Percentiles rank a stretch among this genome's conserved stretches.
These are phyloP conservation scores for Corymbia calophylla DNA, from an alignment of 441 rosid genomes.

Conservation along the genomic window DNA sequence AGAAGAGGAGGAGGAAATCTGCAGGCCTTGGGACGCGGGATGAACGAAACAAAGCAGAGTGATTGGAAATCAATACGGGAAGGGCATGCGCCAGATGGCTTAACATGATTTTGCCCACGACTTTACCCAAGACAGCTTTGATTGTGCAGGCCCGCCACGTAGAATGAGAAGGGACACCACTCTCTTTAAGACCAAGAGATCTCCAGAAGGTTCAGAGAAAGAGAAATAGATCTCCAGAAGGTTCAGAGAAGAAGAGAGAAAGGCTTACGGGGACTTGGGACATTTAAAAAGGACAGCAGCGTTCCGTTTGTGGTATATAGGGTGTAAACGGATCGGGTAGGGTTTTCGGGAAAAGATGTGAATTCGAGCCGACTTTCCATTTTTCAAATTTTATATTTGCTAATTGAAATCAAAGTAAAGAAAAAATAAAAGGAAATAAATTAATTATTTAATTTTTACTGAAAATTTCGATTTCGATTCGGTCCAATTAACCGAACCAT, in stretches of 20 bases:
- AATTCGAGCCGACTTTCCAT: too few species aligned
- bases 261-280: accelerated
- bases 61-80: accelerated
- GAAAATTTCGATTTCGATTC: too few species aligned
- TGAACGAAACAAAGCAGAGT: accelerated
- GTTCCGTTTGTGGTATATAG: background rate
- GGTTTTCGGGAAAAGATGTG: too few species aligned
- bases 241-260: background rate
- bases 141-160: background rate
- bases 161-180: background rate
- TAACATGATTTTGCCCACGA: too few species aligned
- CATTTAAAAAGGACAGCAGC: background rate
- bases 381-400: too few species aligned
- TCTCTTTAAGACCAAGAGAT: background rate
- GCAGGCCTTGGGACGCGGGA: background rate
- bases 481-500: too few species aligned
- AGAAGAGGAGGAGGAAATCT: background rate
- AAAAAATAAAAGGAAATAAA: too few species aligned
- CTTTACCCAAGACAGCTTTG: background rate
- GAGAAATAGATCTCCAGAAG: background rate
- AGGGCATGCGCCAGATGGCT: background rate
- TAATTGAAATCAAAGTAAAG: too few species aligned
- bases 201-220: background rate
- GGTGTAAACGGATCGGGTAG: too few species aligned
- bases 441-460: too few species aligned